Evolutionary conservation across 2,329 filamentous ascomycete genomes (phyloP).

Genomic region (Beauveria brongniartii): DNA sequence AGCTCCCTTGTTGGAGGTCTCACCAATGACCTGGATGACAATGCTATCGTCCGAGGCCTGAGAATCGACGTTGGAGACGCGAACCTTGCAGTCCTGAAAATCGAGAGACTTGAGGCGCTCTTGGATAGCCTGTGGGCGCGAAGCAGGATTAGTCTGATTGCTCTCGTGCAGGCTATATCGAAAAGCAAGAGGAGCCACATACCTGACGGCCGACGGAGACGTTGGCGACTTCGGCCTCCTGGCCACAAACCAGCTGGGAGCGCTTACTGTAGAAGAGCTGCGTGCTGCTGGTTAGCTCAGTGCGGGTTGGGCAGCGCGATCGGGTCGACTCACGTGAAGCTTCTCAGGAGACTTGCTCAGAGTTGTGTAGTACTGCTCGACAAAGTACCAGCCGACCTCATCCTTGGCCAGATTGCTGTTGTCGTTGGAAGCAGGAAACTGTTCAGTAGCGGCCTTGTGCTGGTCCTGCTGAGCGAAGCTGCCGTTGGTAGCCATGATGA

Average conservation of each 20-base stretch:
- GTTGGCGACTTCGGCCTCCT: constrained; percentile 79
- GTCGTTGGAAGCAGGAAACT: constrained; percentile 27
- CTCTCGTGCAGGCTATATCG: background rate
- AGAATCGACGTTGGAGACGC: constrained; percentile 94
- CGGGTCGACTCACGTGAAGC: constrained; percentile 57
- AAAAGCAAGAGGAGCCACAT: constrained; percentile 9
- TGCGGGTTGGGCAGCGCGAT: background rate
- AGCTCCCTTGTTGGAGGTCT: constrained; percentile 88
- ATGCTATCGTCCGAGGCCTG: constrained; percentile 91
- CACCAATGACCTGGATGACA: constrained; percentile 94
- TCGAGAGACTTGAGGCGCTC: constrained; percentile 89
- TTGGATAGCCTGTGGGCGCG: constrained; percentile 65
- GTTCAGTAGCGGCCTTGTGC: constrained; percentile 30
- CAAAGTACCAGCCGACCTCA: constrained; percentile 98
- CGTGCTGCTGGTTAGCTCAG: background rate
- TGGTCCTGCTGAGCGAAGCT: constrained; percentile 39
- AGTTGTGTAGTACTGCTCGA: constrained; percentile 98
- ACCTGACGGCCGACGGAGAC: constrained; percentile 86
- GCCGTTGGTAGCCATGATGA: constrained; percentile 51
- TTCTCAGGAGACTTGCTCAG: constrained; percentile 90
- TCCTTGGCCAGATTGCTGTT: constrained; percentile 62
- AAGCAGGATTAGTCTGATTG: background rate
- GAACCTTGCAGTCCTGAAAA: constrained; percentile 97
- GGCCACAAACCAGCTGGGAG: constrained; percentile 89
- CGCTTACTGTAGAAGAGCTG: constrained; percentile 92